Evolutionary conservation across 116 monocot species (phyloP), one percentile per base, ranked within the genome.

Genomic region (Cymodocea nodosa): DNA sequence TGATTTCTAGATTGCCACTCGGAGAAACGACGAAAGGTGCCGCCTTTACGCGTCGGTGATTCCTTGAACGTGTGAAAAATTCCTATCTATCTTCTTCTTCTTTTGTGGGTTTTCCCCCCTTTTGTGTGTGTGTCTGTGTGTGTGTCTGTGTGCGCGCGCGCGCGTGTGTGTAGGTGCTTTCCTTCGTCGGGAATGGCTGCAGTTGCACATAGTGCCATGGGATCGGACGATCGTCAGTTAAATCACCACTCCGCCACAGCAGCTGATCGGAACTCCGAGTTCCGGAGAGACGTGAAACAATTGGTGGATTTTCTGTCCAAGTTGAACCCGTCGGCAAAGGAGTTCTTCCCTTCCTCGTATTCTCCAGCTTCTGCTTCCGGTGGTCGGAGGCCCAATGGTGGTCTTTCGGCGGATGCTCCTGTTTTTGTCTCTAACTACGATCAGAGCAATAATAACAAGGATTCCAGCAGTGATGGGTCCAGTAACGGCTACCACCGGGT

Each of bases 281-380:
- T 79, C 70, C 76, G 71, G 72, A 63, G 65, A 2, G 89, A 89
- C 53, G 82, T 93, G 73, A 75, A 71, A 61, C 57, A 84, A 50
- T 66, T 93, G 22, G 83, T 83, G 9, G 89, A 85, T 66, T 63
- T 86, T 62, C 77, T 93, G 15, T 84, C 93, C 37, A 94, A 94
- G 44, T 68, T 94, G 64, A 94, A 94, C 62, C 94, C 94, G 16
- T 84, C 76, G 11, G 94, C 94, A 15, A 83, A 94, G 76, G 94
- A 94, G 75, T 94, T 89, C 64, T 36, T 94, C 58, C 94, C 94
- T 23, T 82, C 85, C 5, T 80, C 76, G 36, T 56, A 62, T 62
- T 44, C 62, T 34, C 35, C 50, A 4, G 39, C 23, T 18, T 44
- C 37, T 10, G 35, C 55, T 30, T 18, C 22, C 13, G 62, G 40